Evolutionary conservation across 2,329 filamentous ascomycete genomes (phyloP).

Genomic region (Aspergillus fumigatiaffinis): DNA sequence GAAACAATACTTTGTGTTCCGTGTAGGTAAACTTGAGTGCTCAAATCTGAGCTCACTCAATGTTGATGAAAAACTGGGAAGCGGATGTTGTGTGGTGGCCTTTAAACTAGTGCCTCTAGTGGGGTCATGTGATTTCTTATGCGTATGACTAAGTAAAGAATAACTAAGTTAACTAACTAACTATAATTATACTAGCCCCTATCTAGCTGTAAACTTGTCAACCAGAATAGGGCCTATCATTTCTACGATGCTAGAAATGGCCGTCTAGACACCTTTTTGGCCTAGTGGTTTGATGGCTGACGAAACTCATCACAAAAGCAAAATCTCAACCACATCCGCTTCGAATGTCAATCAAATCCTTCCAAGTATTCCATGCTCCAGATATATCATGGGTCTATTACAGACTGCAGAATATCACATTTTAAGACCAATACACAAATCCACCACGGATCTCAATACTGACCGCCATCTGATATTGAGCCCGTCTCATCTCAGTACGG

Average conservation of each 20-base stretch:
- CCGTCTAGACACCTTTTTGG: too few relatives aligned
- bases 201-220: too few relatives aligned
- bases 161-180: too few relatives aligned
- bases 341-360: neutral
- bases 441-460: neutral
- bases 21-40: neutral
- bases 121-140: neutral
- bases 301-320: too few relatives aligned
- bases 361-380: too few relatives aligned
- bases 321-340: too few relatives aligned
- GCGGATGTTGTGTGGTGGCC: neutral
- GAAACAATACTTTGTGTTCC: neutral
- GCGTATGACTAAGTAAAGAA: neutral
- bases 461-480: neutral
- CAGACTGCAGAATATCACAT: neutral
- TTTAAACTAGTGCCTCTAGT: neutral
- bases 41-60: neutral
- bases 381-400: too few relatives aligned
- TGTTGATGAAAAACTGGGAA: neutral
- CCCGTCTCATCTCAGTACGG: neutral
- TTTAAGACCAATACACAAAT: neutral
- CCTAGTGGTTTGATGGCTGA: too few relatives aligned
- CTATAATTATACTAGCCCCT: too few relatives aligned
- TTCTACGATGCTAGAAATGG: too few relatives aligned
- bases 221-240: too few relatives aligned